phyloP scores from a whole-genome alignment of 495 filamentous ascomycete genomes.

The Talaromyces trachyspermus region DNA sequence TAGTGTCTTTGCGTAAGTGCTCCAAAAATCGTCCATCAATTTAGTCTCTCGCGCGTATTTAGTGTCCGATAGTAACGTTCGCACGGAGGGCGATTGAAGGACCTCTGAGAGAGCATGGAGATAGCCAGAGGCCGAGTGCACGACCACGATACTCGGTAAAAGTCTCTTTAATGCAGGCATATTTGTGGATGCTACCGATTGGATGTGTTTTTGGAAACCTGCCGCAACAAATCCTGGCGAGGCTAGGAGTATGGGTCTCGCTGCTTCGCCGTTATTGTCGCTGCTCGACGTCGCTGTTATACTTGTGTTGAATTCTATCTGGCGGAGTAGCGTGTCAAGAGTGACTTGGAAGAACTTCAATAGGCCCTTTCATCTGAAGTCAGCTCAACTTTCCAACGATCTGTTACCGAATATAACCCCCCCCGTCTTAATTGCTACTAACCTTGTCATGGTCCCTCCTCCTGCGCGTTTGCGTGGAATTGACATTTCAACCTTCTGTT shows the following conservation, averaged over 20 bases:
- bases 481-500: constrained; percentile 76
- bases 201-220: constrained; percentile 74
- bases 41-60: constrained; percentile 79
- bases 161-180: constrained; percentile 56
- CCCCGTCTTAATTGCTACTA: too few species aligned
- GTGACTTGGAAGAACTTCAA: constrained; percentile 74
- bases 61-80: constrained; percentile 68
- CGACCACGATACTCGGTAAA: constrained; percentile 61
- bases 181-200: constrained; percentile 51
- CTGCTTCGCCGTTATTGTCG: constrained; percentile 26
- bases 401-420: too few species aligned
- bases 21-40: constrained; percentile 77
- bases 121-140: constrained; percentile 79
- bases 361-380: constrained; percentile 45
- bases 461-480: constrained; percentile 71
- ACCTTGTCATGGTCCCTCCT: constrained; percentile 60
- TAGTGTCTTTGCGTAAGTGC: constrained; percentile 76
- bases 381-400: constrained; percentile 5
- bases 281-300: constrained; percentile 21
- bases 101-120: constrained; percentile 81
- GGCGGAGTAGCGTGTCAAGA: constrained; percentile 65
- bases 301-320: constrained; percentile 63
- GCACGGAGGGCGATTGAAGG: constrained; percentile 69
- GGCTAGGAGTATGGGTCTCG: constrained; percentile 73
- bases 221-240: constrained; percentile 82